Evolutionary conservation across 1,284 basidiomycete genomes (phyloP).

Genomic region (Anthracocystis panici-leucophaei): DNA sequence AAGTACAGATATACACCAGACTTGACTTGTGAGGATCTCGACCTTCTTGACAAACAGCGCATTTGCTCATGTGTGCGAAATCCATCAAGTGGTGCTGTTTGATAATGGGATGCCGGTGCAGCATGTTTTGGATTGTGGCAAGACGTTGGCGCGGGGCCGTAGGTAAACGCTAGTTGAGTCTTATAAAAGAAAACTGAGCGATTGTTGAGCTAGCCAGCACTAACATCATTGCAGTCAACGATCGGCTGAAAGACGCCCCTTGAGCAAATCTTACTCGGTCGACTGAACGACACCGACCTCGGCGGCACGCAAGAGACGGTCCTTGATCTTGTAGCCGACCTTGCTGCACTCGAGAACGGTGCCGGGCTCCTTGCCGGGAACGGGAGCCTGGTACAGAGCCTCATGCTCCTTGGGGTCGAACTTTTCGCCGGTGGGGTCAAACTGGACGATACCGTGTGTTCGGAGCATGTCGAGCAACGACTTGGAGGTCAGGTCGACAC

Average conservation of each 20-base stretch:
- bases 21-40: neutral
- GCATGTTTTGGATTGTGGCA: conserved; percentile 1
- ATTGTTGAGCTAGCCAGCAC: neutral
- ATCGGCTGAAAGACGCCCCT: neutral
- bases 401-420: conserved; percentile 97
- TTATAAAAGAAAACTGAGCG: neutral
- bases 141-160: neutral
- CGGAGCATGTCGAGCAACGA: conserved; percentile 88
- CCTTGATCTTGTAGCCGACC: conserved; percentile 76
- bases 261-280: neutral
- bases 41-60: neutral
- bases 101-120: neutral
- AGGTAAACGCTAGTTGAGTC: no score
- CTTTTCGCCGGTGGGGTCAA: conserved; percentile 88
- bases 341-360: conserved; percentile 92
- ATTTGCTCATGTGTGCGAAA: neutral
- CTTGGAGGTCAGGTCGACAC: conserved; percentile 92
- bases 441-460: conserved; percentile 89
- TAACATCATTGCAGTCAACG: no score
- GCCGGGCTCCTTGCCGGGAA: conserved; percentile 85
- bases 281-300: conserved; percentile 89
- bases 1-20: conserved; percentile 45
- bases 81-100: neutral
- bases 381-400: conserved; percentile 93
- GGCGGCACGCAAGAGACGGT: conserved; percentile 86